Evolutionary conservation across 2,329 filamentous ascomycete species (phyloP).

Genomic region (Paecilomyces variotii): DNA sequence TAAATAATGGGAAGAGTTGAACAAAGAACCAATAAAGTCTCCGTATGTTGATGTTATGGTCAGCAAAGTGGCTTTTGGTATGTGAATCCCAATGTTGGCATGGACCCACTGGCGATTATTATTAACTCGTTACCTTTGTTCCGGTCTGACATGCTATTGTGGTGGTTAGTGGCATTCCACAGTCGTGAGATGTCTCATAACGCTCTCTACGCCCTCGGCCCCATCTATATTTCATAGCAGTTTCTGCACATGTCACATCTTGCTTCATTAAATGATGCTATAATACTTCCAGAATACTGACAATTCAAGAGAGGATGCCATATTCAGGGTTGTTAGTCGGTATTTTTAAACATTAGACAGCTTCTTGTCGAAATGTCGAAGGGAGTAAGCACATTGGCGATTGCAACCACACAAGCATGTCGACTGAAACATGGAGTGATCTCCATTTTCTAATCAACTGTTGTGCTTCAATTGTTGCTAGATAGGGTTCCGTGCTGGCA

Average conservation of each 20-base stretch:
- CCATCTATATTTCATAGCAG: not conserved
- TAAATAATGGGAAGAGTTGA: not conserved
- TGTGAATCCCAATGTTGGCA: conserved; percentile 4
- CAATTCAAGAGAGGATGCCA: too few species aligned
- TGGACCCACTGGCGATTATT: not conserved
- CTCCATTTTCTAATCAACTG: not conserved
- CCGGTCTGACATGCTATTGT: not conserved
- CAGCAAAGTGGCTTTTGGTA: conserved; percentile 2
- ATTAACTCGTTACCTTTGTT: not conserved
- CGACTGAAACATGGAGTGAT: not conserved
- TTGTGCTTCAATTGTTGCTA: not conserved
- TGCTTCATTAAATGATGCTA: too few species aligned
- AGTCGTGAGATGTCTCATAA: conserved; percentile 2
- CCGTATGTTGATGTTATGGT: not conserved
- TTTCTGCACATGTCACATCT: not conserved
- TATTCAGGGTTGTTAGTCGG: not conserved
- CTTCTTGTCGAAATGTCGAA: not conserved
- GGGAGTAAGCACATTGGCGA: too few species aligned
- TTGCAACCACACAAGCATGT: not conserved
- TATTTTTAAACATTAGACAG: not conserved
- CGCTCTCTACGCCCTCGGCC: not conserved
- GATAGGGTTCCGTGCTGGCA: not conserved
- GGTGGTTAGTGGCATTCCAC: conserved; percentile 7
- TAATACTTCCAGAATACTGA: too few species aligned
- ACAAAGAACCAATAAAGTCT: not conserved